A percentile compares a stretch with the other conserved stretches of the same genome.
These are phyloP conservation scores for Hymenochaete sp. DNA, from an alignment of 1,284 basidiomycete genomes.

Conservation along the genomic window DNA sequence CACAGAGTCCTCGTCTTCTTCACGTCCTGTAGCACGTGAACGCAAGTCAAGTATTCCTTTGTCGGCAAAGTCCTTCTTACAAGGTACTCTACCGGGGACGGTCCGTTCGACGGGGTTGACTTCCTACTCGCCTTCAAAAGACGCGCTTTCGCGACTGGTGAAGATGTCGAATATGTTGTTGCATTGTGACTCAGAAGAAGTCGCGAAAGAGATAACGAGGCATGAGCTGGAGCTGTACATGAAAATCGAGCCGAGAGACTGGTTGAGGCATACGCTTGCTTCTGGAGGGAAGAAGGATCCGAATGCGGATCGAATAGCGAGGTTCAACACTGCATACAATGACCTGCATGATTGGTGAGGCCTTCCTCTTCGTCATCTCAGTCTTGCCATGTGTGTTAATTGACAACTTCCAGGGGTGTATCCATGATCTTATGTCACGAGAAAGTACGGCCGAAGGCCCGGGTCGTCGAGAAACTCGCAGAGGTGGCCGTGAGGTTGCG, in stretches of 20 bases:
- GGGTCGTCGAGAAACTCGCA: constrained; percentile 69
- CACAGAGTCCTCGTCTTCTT: constrained; percentile 20
- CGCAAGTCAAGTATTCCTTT: constrained; percentile 61
- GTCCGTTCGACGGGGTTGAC: constrained; percentile 2
- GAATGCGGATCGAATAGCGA: constrained; percentile 53
- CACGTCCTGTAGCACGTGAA: constrained; percentile 34
- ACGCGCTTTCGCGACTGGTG: constrained; percentile 8
- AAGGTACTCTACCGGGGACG: constrained; percentile 13
- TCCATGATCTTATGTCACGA: constrained; percentile 76
- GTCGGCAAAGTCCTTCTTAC: constrained; percentile 34
- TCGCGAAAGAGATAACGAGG: constrained; percentile 74
- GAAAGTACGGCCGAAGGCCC: constrained; percentile 53
- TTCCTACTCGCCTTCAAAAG: constrained; percentile 8
- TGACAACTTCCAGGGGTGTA: constrained; percentile 45
- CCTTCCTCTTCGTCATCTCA: not conserved
- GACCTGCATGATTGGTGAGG: constrained; percentile 68
- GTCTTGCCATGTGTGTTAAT: not conserved
- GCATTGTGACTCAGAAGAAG: constrained; percentile 35
- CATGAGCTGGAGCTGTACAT: constrained; percentile 55
- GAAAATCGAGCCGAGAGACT: constrained; percentile 71
- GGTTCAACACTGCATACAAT: constrained; percentile 64
- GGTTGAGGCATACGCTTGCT: constrained; percentile 66
- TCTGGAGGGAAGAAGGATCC: constrained; percentile 58
- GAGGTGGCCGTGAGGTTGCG: constrained; percentile 65
- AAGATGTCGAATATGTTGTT: constrained; percentile 26